Evolutionary conservation across 805 yeast species (phyloP), one percentile per base, ranked within the genome.

Genomic region (Saccharomycopsis selenospora): DNA sequence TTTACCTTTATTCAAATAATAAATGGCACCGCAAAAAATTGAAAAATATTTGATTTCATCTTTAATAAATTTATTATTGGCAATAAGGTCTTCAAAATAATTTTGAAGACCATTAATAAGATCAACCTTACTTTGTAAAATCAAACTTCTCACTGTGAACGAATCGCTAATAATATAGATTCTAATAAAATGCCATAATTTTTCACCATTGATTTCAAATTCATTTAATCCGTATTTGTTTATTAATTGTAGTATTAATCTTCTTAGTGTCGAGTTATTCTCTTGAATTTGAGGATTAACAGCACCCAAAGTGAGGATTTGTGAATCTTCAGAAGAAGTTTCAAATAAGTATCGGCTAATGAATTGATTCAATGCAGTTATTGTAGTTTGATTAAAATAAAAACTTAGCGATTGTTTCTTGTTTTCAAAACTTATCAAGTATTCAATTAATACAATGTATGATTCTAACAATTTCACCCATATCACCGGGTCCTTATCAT

Each of bases 401-500:
- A 5, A 14, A 10, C 38, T 33, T 20, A 33, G 6, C 38, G 38
- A 20, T 20, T 33, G 38, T 14, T 33, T 7, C 18, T 33, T 33
- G 38, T 33, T 33, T 6, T 33, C 38, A 33, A 33, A 33, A 33
- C 6, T 10, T 10, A 33, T 6, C 38, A 84, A 61, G 50, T 67
- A 75, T 49, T 73, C 68, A 55, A 79, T 72, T 18, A 78, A 66
- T 14, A 59, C 61, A 47, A 83, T 76, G 61, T 82, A 85, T 2
- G 76, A 76, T 55, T 82, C 86, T 14, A 85, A 63, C 18, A 82
- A 64, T 60, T 83, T 88, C 3, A 76, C 82, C 89, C 91, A 85
- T 6, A 85, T 85, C 20, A 85, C 89, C 0, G 95, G 95, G 59
- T 85, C 95, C 52, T 78, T 84, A 59, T 85, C 93, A 4, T 82